These are phyloP conservation scores for Dimocarpus longan DNA, from an alignment of 345 rosid genomes.

Conservation along the genomic window DNA sequence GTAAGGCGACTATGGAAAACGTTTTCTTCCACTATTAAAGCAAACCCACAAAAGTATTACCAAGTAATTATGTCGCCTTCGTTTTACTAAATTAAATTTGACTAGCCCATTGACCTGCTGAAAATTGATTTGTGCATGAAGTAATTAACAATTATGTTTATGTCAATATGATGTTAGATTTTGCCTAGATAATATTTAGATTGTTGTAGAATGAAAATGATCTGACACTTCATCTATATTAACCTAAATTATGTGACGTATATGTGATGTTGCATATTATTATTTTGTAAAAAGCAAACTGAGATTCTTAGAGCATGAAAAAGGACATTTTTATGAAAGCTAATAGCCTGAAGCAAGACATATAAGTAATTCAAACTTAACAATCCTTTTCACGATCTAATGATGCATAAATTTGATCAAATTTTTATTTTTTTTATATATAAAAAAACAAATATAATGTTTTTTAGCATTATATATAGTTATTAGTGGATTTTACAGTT, in stretches of 20 bases:
- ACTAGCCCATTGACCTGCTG: neutral
- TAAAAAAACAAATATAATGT: too few species aligned
- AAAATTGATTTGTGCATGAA: neutral
- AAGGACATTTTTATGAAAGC: neutral
- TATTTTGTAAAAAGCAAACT: too few species aligned
- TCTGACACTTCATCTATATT: too few species aligned
- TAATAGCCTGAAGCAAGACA: neutral
- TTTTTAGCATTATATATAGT: too few species aligned
- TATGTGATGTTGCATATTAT: too few species aligned
- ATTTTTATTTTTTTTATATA: too few species aligned
- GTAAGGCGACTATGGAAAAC: neutral
- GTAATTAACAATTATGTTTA: too few species aligned
- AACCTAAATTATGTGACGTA: too few species aligned
- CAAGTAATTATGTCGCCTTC: too few species aligned
- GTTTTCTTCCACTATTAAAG: neutral
- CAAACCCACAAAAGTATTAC: too few species aligned
- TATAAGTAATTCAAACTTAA: neutral
- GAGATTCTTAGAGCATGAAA: neutral
- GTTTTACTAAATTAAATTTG: neutral
- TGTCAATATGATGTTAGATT: neutral
- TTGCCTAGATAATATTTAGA: neutral
- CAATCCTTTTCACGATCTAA: neutral
- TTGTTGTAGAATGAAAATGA: too few species aligned
- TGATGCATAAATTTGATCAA: neutral
- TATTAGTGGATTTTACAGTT: neutral